These are phyloP conservation scores for Rubroboletus satanas DNA, from an alignment of 768 basidiomycete genomes.

Conservation along the genomic window DNA sequence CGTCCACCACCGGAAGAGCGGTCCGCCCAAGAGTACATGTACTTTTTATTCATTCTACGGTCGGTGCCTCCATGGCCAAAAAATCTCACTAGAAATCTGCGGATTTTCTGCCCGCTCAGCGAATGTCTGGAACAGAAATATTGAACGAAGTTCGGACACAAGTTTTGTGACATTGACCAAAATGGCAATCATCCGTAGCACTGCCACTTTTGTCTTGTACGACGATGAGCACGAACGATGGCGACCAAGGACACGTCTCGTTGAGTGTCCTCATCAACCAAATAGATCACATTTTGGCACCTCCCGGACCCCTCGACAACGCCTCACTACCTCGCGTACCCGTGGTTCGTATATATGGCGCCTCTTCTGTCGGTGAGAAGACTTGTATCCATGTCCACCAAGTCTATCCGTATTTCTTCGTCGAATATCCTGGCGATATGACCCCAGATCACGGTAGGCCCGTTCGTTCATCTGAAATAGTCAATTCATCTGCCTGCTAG, in stretches of 20 bases:
- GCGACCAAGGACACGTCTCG: slow-evolving; percentile 16
- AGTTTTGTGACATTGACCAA: neutral
- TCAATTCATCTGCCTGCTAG: slow-evolving; percentile 37
- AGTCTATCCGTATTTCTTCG: slow-evolving; percentile 90
- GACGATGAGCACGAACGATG: slow-evolving; percentile 1
- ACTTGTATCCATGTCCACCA: slow-evolving; percentile 90
- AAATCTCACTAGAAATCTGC: neutral
- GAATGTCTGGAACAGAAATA: neutral
- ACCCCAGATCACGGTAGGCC: slow-evolving; percentile 58
- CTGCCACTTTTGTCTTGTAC: neutral
- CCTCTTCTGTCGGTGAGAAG: slow-evolving; percentile 70
- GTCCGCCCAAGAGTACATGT: neutral
- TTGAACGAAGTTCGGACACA: too few species aligned
- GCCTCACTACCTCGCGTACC: slow-evolving; percentile 62
- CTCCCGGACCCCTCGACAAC: slow-evolving; percentile 64
- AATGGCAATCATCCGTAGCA: neutral
- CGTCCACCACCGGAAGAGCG: neutral
- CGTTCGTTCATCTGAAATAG: neutral
- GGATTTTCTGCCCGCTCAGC: neutral
- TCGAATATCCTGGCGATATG: slow-evolving; percentile 73
- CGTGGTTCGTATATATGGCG: slow-evolving; percentile 81
- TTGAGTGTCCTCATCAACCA: slow-evolving; percentile 46
- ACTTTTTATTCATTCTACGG: neutral
- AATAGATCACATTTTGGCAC: slow-evolving; percentile 61
- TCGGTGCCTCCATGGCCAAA: neutral